Evolutionary conservation across 371 early-diverging fungal species (phyloP).

Genomic region (Mortierella sp.): DNA sequence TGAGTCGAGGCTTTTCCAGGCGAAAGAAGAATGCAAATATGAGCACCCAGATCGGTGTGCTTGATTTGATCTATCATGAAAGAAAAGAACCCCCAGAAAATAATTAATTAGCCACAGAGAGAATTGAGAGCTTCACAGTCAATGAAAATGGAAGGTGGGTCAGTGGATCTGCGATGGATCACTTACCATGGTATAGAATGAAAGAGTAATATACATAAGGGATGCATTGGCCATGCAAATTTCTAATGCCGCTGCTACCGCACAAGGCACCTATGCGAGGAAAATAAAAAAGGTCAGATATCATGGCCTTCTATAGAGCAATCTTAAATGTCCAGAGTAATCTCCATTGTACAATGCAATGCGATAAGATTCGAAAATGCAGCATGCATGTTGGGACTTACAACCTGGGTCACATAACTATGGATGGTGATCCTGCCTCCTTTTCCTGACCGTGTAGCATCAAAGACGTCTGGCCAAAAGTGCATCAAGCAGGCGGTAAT

Average conservation of each 20-base stretch:
- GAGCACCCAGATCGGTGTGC: slow-evolving; percentile 90
- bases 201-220: slow-evolving; percentile 85
- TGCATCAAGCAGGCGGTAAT: slow-evolving; percentile 69
- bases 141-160: not conserved
- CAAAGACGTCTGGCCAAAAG: slow-evolving; percentile 59
- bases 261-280: slow-evolving; percentile 81
- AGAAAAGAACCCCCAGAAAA: not conserved
- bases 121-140: not conserved
- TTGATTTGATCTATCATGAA: slow-evolving; percentile 80
- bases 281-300: not conserved
- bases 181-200: slow-evolving; percentile 93
- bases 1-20: slow-evolving; percentile 80
- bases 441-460: slow-evolving; percentile 49
- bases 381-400: slow-evolving; percentile 40
- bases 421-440: slow-evolving; percentile 52
- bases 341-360: no score
- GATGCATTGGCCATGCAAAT: slow-evolving; percentile 92
- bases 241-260: slow-evolving; percentile 90
- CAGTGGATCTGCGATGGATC: not conserved
- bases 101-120: not conserved
- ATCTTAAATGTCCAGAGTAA: not conserved
- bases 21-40: slow-evolving; percentile 92
- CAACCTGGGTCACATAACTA: slow-evolving; percentile 69
- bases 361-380: not conserved
- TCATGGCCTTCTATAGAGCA: not conserved